phyloP scores from a whole-genome alignment of 108 stramenopile species.

The Stephanodiscus triporus region DNA sequence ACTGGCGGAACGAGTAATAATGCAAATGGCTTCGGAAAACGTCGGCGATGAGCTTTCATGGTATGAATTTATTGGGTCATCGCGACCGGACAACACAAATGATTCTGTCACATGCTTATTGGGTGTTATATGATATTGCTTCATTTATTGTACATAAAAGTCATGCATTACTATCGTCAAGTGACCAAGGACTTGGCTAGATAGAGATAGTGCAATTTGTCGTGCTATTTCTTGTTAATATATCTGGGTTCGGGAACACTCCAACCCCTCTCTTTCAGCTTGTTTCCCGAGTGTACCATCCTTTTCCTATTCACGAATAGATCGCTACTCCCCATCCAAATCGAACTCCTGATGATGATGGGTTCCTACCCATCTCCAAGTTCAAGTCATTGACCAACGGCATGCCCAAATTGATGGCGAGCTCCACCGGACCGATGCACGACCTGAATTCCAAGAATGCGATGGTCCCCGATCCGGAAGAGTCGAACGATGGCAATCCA shows the following conservation, averaged over 20 bases:
- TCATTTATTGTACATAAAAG: neutral
- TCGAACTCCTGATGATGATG: constrained; percentile 7
- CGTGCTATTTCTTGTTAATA: constrained; percentile 15
- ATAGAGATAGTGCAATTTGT: neutral
- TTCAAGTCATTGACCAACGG: constrained; percentile 44
- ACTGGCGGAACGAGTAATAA: too few species aligned
- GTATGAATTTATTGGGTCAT: neutral
- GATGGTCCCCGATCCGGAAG: constrained; percentile 7
- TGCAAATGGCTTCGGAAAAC: too few species aligned
- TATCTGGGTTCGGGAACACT: constrained; percentile 31
- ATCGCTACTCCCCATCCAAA: constrained; percentile 35
- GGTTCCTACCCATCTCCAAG: constrained; percentile 28
- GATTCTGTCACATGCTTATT: neutral
- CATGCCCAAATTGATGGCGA: constrained; percentile 38
- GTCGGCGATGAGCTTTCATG: too few species aligned
- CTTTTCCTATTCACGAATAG: constrained; percentile 42
- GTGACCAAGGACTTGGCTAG: neutral
- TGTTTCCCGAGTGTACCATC: constrained; percentile 26
- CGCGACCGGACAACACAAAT: neutral
- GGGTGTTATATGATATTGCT: neutral
- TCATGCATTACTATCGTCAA: neutral
- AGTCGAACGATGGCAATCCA: constrained; percentile 33
- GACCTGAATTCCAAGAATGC: constrained; percentile 39
- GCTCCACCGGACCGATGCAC: constrained; percentile 40
- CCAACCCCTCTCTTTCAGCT: constrained; percentile 28